Percentiles rank a stretch among this genome's conserved stretches.
Evolutionary conservation across 2,329 filamentous ascomycete genomes (phyloP).

Genomic region (Alternaria arborescens): DNA sequence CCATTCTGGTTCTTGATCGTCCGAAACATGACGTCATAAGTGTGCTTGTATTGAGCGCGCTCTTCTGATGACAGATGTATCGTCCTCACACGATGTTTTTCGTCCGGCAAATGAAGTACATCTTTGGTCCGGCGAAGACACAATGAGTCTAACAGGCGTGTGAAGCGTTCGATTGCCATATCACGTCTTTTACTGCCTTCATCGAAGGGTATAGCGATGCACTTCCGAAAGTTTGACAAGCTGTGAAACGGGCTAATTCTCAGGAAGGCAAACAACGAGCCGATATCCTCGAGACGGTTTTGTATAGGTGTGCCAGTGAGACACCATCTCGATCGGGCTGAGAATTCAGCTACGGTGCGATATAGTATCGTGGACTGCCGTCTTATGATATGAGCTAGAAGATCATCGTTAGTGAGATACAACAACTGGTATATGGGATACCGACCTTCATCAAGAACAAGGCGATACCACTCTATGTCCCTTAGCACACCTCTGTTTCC

Average conservation of each 20-base stretch:
- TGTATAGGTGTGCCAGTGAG: conserved; percentile 58
- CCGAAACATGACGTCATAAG: conserved; percentile 49
- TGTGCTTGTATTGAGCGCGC: conserved; percentile 43
- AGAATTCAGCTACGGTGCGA: conserved; percentile 54
- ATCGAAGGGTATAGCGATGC: conserved; percentile 54
- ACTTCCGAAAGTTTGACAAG: conserved; percentile 54
- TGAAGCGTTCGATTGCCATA: conserved; percentile 35
- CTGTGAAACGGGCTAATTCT: conserved; percentile 54
- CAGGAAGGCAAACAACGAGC: conserved; percentile 61
- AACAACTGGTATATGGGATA: rapidly evolving
- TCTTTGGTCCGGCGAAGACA: conserved; percentile 57
- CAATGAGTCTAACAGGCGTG: conserved; percentile 47
- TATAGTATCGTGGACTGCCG: conserved; percentile 57
- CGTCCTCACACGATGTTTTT: conserved; percentile 26
- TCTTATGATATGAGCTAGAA: conserved; percentile 61
- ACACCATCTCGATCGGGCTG: conserved; percentile 57
- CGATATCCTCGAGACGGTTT: conserved; percentile 63
- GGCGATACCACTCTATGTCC: conserved; percentile 38
- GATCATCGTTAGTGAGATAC: background rate
- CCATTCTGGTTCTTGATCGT: conserved; percentile 51
- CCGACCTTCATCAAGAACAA: conserved; percentile 44
- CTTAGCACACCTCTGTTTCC: conserved; percentile 18
- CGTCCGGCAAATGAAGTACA: conserved; percentile 51
- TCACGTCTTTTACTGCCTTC: conserved; percentile 33
- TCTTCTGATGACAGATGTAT: conserved; percentile 48